These are phyloP conservation scores for Entoloma clypeatum DNA, from an alignment of 1,284 basidiomycete species.

Conservation along the genomic window DNA sequence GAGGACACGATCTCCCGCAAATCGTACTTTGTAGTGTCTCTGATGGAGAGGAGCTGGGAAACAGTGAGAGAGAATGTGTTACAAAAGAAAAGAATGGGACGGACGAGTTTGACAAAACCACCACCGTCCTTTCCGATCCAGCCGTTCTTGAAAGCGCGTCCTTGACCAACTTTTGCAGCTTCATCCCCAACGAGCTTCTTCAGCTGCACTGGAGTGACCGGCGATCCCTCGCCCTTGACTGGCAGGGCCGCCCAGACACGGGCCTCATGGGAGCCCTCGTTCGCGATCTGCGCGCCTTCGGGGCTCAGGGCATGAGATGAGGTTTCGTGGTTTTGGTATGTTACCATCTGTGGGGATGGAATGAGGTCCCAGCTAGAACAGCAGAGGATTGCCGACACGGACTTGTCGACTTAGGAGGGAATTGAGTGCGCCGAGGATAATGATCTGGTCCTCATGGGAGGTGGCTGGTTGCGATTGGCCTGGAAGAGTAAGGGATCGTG, in stretches of 20 bases:
- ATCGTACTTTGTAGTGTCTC: conserved; percentile 74
- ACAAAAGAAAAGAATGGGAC: conserved; percentile 28
- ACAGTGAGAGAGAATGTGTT: conserved; percentile 8
- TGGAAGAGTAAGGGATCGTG: conserved; percentile 68
- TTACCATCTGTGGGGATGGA: conserved; percentile 67
- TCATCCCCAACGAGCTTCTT: conserved; percentile 80
- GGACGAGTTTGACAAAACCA: conserved; percentile 81
- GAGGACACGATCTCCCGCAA: conserved; percentile 73
- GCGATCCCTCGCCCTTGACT: conserved; percentile 60
- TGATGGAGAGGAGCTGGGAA: conserved; percentile 55
- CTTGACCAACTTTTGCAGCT: conserved; percentile 87
- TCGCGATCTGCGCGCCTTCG: conserved; percentile 79
- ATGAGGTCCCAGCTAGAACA: conserved; percentile 13
- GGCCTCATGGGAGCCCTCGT: conserved; percentile 89
- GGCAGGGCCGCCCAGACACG: conserved; percentile 88
- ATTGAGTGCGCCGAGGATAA: conserved; percentile 84
- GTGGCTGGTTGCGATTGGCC: conserved; percentile 54
- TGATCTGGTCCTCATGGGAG: conserved; percentile 74
- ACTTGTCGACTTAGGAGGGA: conserved; percentile 85
- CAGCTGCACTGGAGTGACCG: conserved; percentile 64
- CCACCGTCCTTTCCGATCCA: conserved; percentile 94
- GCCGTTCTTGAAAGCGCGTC: conserved; percentile 94
- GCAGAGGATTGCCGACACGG: conserved; percentile 28
- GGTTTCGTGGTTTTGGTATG: conserved; percentile 77
- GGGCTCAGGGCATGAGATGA: conserved; percentile 70